Conservation (phyloP, 1,284 basidiomycete genomes). For the Marasmius sp. region DNA sequence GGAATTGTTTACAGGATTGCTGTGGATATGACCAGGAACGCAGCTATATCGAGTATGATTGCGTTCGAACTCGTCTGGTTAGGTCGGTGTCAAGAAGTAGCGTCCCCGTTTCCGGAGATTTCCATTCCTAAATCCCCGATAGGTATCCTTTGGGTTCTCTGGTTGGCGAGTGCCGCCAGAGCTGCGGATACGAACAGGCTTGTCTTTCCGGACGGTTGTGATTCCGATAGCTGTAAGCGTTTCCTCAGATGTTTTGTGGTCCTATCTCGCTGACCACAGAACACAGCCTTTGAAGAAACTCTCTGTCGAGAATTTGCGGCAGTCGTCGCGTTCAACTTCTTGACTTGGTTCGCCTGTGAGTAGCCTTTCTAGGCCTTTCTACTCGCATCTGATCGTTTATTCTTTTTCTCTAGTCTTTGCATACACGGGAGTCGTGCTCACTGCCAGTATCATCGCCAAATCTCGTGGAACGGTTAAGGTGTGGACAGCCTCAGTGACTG, state of each 20-base stretch:
- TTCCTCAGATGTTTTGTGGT: not conserved
- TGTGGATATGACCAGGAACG: slow-evolving; percentile 37
- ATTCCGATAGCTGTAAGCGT: slow-evolving; percentile 17
- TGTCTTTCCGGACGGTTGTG: slow-evolving; percentile 23
- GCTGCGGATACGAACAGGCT: slow-evolving; percentile 26
- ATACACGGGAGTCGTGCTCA: no score
- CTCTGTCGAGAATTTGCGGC: slow-evolving; percentile 45
- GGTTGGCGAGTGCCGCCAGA: slow-evolving; percentile 49
- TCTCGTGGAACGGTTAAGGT: no score
- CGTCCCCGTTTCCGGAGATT: not conserved
- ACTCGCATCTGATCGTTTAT: no score
- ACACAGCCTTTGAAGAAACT: slow-evolving; percentile 13
- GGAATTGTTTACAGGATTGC: slow-evolving; percentile 40
- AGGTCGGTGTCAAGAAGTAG: slow-evolving; percentile 28
- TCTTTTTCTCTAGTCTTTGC: no score
- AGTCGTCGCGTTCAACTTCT: slow-evolving; percentile 51
- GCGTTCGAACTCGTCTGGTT: slow-evolving; percentile 43
- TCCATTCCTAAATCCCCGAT: slow-evolving; percentile 2
- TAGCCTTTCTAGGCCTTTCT: no score
- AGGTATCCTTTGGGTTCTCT: slow-evolving; percentile 59
- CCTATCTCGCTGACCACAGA: not conserved
- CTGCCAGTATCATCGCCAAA: no score
- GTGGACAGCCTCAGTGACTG: no score
- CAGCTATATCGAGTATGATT: slow-evolving; percentile 44
- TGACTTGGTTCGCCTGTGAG: slow-evolving; percentile 18